Percentiles rank a stretch among this genome's conserved stretches.
These are phyloP conservation scores for Cenococcum geophilum DNA, from an alignment of 495 filamentous ascomycete genomes.

Conservation along the genomic window DNA sequence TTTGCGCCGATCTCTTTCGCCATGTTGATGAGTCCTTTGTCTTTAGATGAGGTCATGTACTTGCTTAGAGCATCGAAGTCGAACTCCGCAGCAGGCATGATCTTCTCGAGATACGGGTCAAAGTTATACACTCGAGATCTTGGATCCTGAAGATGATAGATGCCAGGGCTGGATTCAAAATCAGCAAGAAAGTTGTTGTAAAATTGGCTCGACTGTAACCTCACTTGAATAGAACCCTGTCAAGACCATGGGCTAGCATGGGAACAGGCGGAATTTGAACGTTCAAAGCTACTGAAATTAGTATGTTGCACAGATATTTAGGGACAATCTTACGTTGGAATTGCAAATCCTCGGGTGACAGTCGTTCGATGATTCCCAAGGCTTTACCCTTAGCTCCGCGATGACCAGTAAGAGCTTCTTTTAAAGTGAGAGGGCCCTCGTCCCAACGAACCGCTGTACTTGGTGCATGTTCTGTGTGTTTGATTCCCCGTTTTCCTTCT, in stretches of 20 bases:
- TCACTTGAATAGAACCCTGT: conserved; percentile 82
- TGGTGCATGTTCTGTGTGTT: too few species aligned
- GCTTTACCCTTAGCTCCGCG: background rate
- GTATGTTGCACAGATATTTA: too few species aligned
- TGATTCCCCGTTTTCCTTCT: too few species aligned
- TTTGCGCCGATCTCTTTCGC: conserved; percentile 64
- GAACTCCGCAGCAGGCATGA: conserved; percentile 89
- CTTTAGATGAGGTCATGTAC: conserved; percentile 86
- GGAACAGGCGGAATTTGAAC: conserved; percentile 58
- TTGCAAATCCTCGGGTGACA: conserved; percentile 16
- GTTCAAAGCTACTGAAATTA: conserved; percentile 38
- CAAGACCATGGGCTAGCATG: conserved; percentile 67
- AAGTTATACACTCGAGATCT: conserved; percentile 89
- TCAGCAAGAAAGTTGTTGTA: too few species aligned
- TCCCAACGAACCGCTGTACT: too few species aligned
- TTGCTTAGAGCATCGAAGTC: conserved; percentile 78
- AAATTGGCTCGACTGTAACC: too few species aligned
- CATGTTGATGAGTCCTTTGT: conserved; percentile 58
- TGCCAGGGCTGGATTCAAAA: conserved; percentile 51
- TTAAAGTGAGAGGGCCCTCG: too few species aligned
- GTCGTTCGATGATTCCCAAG: conserved; percentile 8
- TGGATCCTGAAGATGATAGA: conserved; percentile 86
- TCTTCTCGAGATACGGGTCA: conserved; percentile 82
- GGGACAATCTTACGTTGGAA: conserved; percentile 26
- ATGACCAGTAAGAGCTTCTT: too few species aligned